phyloP scores from a whole-genome alignment of 257 asterid species.

The Salvia rosmarinus region DNA sequence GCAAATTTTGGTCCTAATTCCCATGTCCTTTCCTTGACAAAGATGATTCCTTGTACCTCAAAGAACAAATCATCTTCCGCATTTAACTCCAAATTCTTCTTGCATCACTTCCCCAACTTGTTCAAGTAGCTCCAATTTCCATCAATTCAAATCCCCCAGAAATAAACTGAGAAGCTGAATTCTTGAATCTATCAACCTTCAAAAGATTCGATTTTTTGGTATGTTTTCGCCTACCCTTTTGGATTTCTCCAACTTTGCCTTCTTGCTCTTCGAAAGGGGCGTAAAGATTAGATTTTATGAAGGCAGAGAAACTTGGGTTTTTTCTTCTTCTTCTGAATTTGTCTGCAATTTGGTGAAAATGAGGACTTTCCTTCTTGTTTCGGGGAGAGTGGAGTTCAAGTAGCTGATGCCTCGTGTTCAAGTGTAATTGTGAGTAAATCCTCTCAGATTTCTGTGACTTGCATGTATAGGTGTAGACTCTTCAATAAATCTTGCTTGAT shows the following conservation, averaged over 20 bases:
- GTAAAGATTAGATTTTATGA: slow-evolving; percentile 26
- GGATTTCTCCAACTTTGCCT: slow-evolving; percentile 22
- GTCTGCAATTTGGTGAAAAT: slow-evolving; percentile 33
- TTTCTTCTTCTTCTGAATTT: neutral
- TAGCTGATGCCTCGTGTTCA: slow-evolving; percentile 85
- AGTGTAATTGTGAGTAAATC: slow-evolving; percentile 52
- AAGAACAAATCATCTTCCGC: slow-evolving; percentile 34
- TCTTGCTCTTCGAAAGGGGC: slow-evolving; percentile 25
- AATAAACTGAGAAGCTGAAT: neutral
- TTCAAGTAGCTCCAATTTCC: slow-evolving; percentile 12
- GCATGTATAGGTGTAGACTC: slow-evolving; percentile 66
- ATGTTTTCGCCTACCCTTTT: slow-evolving; percentile 35
- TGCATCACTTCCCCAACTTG: slow-evolving; percentile 31
- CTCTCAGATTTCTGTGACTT: slow-evolving; percentile 74
- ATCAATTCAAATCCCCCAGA: neutral
- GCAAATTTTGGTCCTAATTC: slow-evolving; percentile 39
- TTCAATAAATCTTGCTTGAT: slow-evolving; percentile 68
- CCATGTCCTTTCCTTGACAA: slow-evolving; percentile 40
- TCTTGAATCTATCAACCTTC: slow-evolving; percentile 36
- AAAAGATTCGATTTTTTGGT: slow-evolving; percentile 36
- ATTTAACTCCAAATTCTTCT: slow-evolving; percentile 34
- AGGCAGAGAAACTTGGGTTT: neutral
- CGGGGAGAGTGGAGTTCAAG: slow-evolving; percentile 93
- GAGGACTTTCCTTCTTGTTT: slow-evolving; percentile 97
- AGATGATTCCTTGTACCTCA: slow-evolving; percentile 53